Evolutionary conservation across 2,329 filamentous ascomycete species (phyloP).

Genomic region (Phaeosphaeria sp.): DNA sequence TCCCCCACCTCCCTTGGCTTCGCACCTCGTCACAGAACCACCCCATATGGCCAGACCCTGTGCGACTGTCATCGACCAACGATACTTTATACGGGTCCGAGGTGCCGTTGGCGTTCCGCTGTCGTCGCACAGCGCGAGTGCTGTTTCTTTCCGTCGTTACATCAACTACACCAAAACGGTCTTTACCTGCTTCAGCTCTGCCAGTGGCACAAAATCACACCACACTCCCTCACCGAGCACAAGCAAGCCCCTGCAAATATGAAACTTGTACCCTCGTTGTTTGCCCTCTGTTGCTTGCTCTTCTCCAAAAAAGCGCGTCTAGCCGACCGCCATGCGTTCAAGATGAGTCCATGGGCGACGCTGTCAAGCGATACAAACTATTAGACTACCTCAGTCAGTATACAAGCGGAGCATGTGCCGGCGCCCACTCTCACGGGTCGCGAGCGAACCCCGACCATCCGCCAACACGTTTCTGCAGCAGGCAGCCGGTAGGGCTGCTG

Average conservation of each 20-base stretch:
- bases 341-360: too few species aligned
- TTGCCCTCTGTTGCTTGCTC: not conserved
- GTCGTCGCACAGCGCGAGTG: constrained; percentile 34
- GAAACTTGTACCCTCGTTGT: constrained; percentile 7
- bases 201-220: constrained; percentile 2
- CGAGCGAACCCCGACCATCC: not conserved
- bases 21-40: not conserved
- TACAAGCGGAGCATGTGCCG: not conserved
- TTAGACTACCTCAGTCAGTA: not conserved
- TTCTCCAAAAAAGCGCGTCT: not conserved
- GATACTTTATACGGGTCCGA: constrained; percentile 19
- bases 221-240: not conserved
- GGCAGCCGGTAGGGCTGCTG: constrained; percentile 7
- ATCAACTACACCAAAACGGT: constrained; percentile 41
- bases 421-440: not conserved
- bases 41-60: not conserved
- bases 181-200: constrained; percentile 29
- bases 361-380: too few species aligned
- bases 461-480: not conserved
- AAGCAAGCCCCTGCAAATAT: constrained; percentile 6
- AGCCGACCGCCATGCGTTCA: not conserved
- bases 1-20: not conserved
- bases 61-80: constrained; percentile 6
- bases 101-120: constrained; percentile 22
- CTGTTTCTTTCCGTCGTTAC: constrained; percentile 41